Evolutionary conservation across 1,284 basidiomycete species (phyloP).

Genomic region (Cryptococcus sp.): DNA sequence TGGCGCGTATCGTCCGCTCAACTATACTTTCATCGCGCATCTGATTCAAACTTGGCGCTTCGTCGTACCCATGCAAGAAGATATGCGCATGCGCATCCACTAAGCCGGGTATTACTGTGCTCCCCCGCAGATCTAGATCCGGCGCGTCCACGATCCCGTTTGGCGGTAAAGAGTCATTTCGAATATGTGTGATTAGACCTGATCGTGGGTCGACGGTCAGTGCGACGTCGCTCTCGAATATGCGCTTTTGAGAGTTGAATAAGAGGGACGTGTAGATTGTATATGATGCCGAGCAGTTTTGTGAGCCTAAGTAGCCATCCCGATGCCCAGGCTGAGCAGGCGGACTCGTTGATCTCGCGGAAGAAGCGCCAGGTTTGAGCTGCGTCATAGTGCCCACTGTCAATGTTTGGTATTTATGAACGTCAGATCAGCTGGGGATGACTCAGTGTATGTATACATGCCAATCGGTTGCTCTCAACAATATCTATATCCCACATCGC

Average conservation of each 20-base stretch:
- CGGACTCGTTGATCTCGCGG: too few species aligned
- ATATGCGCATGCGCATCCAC: constrained; percentile 70
- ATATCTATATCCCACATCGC: too few species aligned
- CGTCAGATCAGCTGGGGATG: too few species aligned
- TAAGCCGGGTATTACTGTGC: constrained; percentile 64
- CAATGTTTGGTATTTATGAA: too few species aligned
- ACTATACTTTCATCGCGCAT: constrained; percentile 62
- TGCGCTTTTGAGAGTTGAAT: constrained; percentile 14
- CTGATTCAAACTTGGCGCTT: constrained; percentile 66
- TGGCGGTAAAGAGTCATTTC: not conserved
- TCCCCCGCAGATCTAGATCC: constrained; percentile 58
- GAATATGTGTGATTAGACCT: constrained; percentile 12
- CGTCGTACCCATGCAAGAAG: constrained; percentile 65
- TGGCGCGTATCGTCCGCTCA: constrained; percentile 63
- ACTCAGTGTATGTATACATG: too few species aligned
- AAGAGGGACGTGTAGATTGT: constrained; percentile 15
- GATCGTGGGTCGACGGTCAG: constrained; percentile 9
- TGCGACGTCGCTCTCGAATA: constrained; percentile 8
- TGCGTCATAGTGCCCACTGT: too few species aligned
- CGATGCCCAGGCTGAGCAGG: too few species aligned
- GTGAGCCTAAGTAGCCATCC: too few species aligned
- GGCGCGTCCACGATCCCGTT: not conserved
- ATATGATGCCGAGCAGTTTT: not conserved
- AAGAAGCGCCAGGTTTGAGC: too few species aligned
- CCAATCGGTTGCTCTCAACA: too few species aligned